Evolutionary conservation across 495 filamentous ascomycete species (phyloP).

Genomic region (Penicillium daleae): DNA sequence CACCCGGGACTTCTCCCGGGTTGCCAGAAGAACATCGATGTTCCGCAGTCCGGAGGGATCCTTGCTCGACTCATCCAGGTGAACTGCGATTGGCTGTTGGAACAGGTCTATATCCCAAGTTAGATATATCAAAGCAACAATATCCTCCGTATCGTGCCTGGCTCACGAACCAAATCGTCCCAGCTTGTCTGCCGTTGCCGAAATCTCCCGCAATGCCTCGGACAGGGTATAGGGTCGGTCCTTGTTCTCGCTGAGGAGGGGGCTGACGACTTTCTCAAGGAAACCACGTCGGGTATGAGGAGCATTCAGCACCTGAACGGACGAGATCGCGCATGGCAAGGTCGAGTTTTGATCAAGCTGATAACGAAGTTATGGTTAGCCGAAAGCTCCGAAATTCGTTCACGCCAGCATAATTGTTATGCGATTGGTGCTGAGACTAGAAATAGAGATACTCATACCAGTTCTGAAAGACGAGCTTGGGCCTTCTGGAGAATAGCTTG

Average conservation of each 20-base stretch:
- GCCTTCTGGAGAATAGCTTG: slow-evolving; percentile 67
- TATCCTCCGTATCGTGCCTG: background rate
- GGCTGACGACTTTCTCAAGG: slow-evolving; percentile 76
- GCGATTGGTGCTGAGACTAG: background rate
- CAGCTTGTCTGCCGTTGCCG: slow-evolving; percentile 70
- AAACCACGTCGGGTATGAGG: slow-evolving; percentile 77
- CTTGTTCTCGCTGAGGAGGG: slow-evolving; percentile 70
- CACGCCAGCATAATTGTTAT: background rate
- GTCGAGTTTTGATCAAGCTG: slow-evolving; percentile 81
- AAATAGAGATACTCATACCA: slow-evolving; percentile 35
- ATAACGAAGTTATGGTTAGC: slow-evolving; percentile 26
- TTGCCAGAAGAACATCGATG: slow-evolving; percentile 74
- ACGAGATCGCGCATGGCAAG: slow-evolving; percentile 77
- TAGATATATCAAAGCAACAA: slow-evolving; percentile 20
- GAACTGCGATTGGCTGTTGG: slow-evolving; percentile 78
- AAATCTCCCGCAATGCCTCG: slow-evolving; percentile 73
- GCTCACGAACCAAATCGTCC: slow-evolving; percentile 70
- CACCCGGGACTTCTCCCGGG: slow-evolving; percentile 77
- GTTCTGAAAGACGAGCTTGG: slow-evolving; percentile 62
- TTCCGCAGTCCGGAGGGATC: slow-evolving; percentile 63
- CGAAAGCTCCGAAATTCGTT: slow-evolving; percentile 8
- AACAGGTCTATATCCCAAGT: slow-evolving; percentile 68
- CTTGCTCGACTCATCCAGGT: slow-evolving; percentile 71
- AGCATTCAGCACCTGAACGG: slow-evolving; percentile 78
- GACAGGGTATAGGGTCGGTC: slow-evolving; percentile 71